Evolutionary conservation across 129 eudicot species (phyloP).

Genomic region (Pittosporum tobira): DNA sequence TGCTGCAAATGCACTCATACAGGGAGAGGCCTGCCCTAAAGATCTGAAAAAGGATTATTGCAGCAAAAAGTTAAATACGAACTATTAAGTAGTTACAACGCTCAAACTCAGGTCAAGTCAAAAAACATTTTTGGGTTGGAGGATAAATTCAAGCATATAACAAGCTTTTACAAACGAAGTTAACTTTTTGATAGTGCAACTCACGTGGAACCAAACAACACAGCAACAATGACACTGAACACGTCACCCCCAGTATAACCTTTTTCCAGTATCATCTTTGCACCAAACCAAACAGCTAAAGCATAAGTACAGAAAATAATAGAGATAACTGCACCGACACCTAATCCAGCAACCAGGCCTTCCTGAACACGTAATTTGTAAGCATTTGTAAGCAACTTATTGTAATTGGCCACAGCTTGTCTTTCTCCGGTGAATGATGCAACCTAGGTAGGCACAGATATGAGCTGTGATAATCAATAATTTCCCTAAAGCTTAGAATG

Average conservation of each 20-base stretch:
- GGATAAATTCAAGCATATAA: not conserved
- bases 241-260: conserved; percentile 71
- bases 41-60: conserved; percentile 35
- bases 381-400: conserved; percentile 51
- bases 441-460: conserved; percentile 36
- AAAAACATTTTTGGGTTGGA: not conserved
- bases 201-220: conserved; percentile 80
- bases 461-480: not conserved
- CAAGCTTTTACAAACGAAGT: not conserved
- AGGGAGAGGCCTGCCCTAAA: conserved; percentile 78
- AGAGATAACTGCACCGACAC: conserved; percentile 56
- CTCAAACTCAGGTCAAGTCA: not conserved
- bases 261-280: conserved; percentile 57
- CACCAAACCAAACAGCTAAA: conserved; percentile 85
- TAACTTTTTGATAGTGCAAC: conserved; percentile 10
- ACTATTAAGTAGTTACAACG: not conserved
- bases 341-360: conserved; percentile 72
- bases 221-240: conserved; percentile 60
- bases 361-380: conserved; percentile 59
- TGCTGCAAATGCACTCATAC: conserved; percentile 73
- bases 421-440: conserved; percentile 93
- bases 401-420: conserved; percentile 60
- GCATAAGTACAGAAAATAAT: conserved; percentile 58
- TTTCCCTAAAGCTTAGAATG: not conserved
- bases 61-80: no score